Base-by-base conservation (phyloP, 2,329 filamentous ascomycete species). In the Aspergillus pseudoglaucus region DNA sequence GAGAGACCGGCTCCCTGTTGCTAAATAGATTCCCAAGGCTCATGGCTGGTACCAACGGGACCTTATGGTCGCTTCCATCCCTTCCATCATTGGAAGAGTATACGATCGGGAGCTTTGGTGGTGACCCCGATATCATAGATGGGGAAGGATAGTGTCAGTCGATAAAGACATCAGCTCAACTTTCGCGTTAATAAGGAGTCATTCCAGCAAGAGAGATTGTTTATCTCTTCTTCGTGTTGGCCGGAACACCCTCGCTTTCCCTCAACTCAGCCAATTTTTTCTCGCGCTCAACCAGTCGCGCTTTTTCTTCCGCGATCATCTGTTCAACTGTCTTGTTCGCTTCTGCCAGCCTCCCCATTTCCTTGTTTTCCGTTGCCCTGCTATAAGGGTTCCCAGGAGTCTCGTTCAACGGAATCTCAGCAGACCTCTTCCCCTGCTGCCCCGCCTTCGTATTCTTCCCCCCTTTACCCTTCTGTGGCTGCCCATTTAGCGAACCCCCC, bases 331-430 rank as follows among this genome's bases (percentile, higher is more conserved):
- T 77, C 62, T 75, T 75, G 44, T 76, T 74, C 64, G 85, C 81
- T 47, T 80, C 76, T 47, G 80, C 75, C 38, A 88, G 79, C 61
- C 83, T 80, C 47, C 76, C 75, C 61, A 83, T 72, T 47, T 87
- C 86, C 50, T 83, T 83, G 53, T 74, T 75, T 70, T 87, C 87
- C 42, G 82, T 84, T 71, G 86, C 82, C 49, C 77, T 76, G 66
- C 84, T 87, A 63, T 88, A 90, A n/a, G 82, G 84, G 62, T 84
- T 84, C 30, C 78, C 83, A 2, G 83, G 81, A 7, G 80, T 76
- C 59, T 81, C 85, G 42, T 73, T 76, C 47, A 82, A 75, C 4
- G 88, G 88, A 53, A 94, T 82, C 73, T 89, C 83, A 47, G 87
- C 87, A 44, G 84, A 87, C 50, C 84, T 79, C 55, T 81, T 78